Percentiles rank a stretch among this genome's conserved stretches.
These are phyloP conservation scores for Arthroderma sp. DNA, from an alignment of 2,329 filamentous ascomycete genomes.

Conservation along the genomic window DNA sequence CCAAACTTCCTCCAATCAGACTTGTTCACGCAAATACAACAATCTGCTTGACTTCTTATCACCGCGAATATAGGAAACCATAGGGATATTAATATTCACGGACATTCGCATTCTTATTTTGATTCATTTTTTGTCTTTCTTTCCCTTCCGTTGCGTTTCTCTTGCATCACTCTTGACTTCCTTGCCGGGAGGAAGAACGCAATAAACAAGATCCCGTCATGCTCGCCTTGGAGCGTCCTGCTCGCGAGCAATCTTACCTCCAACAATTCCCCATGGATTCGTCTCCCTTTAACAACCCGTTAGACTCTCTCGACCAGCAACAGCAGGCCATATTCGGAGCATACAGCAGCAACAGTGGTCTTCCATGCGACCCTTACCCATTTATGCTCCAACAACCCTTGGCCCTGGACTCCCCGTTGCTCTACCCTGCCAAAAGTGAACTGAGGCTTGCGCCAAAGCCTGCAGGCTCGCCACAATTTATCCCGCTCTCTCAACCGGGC, in stretches of 20 bases:
- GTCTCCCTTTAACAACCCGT: constrained; percentile 1
- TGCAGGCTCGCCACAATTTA: constrained; percentile 11
- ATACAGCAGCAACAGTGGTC: constrained; percentile 6
- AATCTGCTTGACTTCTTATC: neutral
- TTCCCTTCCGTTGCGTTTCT: neutral
- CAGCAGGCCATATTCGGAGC: constrained; percentile 11
- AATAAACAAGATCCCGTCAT: constrained; percentile 9
- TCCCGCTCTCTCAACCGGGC: constrained; percentile 25
- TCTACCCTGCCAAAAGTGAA: constrained; percentile 9
- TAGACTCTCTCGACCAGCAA: constrained; percentile 9
- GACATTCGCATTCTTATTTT: neutral
- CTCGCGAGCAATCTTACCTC: constrained; percentile 13
- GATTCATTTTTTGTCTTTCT: neutral
- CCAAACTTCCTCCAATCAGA: neutral
- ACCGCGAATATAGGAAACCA: neutral
- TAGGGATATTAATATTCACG: neutral
- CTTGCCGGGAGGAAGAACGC: neutral
- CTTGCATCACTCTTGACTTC: neutral
- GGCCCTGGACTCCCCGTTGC: constrained; percentile 4
- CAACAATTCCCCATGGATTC: constrained; percentile 15
- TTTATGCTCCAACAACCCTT: constrained; percentile 12
- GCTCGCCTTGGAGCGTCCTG: constrained; percentile 14
- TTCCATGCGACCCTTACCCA: constrained; percentile 9
- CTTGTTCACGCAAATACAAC: neutral
- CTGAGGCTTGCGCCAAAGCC: constrained; percentile 4